Evolutionary conservation across 345 rosid genomes (phyloP), one percentile per base, ranked within the genome.

Genomic region (Gossypium rotundifolium): DNA sequence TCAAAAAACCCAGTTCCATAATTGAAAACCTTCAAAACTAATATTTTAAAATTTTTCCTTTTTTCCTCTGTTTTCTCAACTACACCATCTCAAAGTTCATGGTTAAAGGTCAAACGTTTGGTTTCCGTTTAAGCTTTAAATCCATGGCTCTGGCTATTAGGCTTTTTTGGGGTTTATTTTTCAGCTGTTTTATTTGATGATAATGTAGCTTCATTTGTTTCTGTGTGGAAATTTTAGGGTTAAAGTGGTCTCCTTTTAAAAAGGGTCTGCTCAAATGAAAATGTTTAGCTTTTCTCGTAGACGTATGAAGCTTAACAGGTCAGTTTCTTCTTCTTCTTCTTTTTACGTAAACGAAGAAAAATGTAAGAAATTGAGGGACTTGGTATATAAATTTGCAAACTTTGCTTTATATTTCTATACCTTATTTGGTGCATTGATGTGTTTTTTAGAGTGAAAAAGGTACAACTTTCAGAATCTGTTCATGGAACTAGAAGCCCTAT

Each of bases 281-380:
- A 94, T 94, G 97, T 92, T 92, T 77, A 86, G 93, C 77, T 87
- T 94, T 78, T 87, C 97, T 13, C 90, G 93, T 60, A 85, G 91
- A 67, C 97, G 97, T 72, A 89, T 87, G 90, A 94, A 89, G 74
- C 93, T 94, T 81, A 97, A 97, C 81, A 89, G 98, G 98, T 94
- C 64, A 70, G 85, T 81, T 60, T 66, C 55, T 64, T 62, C 61
- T 33, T 33, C 40, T 33, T 33, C 40, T 33, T 29, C 38, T 33
- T 11, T 58, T 4, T 58, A 68, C 25, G 55, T 49, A 11, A 38
- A 11, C 25, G 64, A 65, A 59, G 12, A 17, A 53, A 44, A 20
- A 20, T 13, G 42, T 23, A 29, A 59, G 66, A 11, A n/a, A 57
- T 72, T 72, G 49, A 57, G 42, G 14, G 20, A 40, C 48, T 18